Conservation (phyloP, 73 alveolate species). For the Stentor coeruleus region DNA sequence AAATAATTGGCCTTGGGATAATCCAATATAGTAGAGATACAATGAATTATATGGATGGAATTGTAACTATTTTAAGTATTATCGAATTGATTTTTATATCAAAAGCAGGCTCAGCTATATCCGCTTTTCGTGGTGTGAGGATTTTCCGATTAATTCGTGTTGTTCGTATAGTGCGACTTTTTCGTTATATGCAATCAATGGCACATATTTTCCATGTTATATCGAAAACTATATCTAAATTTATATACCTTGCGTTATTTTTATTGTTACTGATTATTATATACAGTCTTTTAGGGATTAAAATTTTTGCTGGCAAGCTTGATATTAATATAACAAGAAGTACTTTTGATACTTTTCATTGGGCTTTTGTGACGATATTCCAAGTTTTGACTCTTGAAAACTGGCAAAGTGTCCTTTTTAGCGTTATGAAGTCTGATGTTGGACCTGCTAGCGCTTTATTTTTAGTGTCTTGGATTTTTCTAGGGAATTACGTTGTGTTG, state of each 20-base stretch:
- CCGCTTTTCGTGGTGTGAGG: slow-evolving; percentile 56
- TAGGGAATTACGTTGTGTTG: slow-evolving; percentile 90
- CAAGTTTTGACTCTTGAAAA: slow-evolving; percentile 57
- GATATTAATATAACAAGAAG: slow-evolving; percentile 45
- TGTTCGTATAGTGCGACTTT: slow-evolving; percentile 37
- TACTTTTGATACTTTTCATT: slow-evolving; percentile 59
- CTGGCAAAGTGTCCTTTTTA: slow-evolving; percentile 55
- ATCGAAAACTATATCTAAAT: slow-evolving; percentile 41
- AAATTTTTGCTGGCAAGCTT: slow-evolving; percentile 35
- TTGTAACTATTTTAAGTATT: slow-evolving; percentile 22
- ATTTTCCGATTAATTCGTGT: slow-evolving; percentile 66
- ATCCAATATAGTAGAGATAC: slow-evolving; percentile 47
- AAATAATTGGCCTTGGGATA: slow-evolving; percentile 72
- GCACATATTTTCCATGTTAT: slow-evolving; percentile 68
- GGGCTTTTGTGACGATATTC: slow-evolving; percentile 46
- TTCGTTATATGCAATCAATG: slow-evolving; percentile 46
- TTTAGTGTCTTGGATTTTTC: slow-evolving; percentile 86
- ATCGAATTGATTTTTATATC: slow-evolving; percentile 43
- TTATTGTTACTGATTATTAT: slow-evolving; percentile 38
- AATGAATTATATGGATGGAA: slow-evolving; percentile 47
- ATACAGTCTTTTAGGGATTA: neutral
- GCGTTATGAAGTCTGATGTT: slow-evolving; percentile 22
- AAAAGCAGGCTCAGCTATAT: slow-evolving; percentile 32
- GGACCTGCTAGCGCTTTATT: slow-evolving; percentile 33
- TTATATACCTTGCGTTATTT: slow-evolving; percentile 58